These are phyloP conservation scores for Chaetomium cochliodes DNA, from an alignment of 495 filamentous ascomycete genomes.

Conservation along the genomic window DNA sequence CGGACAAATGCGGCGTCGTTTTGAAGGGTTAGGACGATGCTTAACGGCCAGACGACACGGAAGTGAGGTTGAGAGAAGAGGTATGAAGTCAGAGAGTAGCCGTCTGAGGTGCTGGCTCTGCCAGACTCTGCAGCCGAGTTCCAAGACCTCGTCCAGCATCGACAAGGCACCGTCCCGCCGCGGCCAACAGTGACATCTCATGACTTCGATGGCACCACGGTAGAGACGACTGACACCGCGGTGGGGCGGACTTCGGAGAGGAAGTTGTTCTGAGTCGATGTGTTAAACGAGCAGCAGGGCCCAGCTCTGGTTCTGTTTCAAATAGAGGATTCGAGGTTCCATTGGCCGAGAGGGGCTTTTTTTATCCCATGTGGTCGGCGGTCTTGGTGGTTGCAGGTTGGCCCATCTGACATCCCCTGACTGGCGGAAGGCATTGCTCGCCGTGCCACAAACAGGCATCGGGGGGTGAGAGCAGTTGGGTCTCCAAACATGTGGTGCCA, in stretches of 20 bases:
- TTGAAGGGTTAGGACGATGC: background rate
- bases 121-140: background rate
- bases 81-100: background rate
- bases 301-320: slow-evolving; percentile 5
- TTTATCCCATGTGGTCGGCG: slow-evolving; percentile 11
- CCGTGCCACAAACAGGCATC: slow-evolving; percentile 22
- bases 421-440: slow-evolving; percentile 18
- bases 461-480: slow-evolving; percentile 2
- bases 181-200: background rate
- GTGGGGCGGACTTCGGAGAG: background rate
- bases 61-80: background rate
- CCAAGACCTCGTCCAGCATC: background rate
- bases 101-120: background rate
- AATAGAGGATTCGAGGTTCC: background rate
- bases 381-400: background rate
- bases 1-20: background rate
- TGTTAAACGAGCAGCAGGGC: slow-evolving; percentile 7
- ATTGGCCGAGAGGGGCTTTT: slow-evolving; percentile 10
- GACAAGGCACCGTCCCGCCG: background rate
- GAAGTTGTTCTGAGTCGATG: background rate
- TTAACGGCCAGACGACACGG: background rate
- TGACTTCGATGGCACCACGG: background rate
- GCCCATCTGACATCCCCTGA: slow-evolving; percentile 4
- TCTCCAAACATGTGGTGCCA: slow-evolving; percentile 8
- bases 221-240: background rate